phyloP scores from a whole-genome alignment of 192 early-diverging fungal species.

The Podochytrium sp. region DNA sequence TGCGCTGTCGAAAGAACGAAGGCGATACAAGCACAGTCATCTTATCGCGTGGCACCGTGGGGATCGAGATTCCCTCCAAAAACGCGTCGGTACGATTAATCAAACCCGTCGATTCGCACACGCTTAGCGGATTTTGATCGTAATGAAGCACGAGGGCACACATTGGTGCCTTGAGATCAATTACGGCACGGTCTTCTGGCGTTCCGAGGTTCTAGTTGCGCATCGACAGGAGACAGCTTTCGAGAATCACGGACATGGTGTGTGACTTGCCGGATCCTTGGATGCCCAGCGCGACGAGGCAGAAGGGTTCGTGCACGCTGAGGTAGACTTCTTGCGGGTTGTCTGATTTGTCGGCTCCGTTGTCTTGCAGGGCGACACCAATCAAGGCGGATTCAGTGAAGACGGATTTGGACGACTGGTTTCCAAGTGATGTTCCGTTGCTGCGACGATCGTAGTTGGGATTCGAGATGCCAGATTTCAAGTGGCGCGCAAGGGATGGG shows the following conservation, averaged over 20 bases:
- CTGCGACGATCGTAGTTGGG: no score
- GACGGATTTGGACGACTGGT: background rate
- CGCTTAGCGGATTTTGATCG: constrained; percentile 12
- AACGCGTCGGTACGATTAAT: background rate
- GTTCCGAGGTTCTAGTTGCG: background rate
- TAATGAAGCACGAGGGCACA: constrained; percentile 20
- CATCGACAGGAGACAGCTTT: constrained; percentile 31
- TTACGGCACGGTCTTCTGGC: background rate
- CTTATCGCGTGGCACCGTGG: background rate
- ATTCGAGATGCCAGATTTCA: no score
- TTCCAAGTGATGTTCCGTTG: background rate
- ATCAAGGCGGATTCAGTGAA: background rate
- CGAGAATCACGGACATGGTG: constrained; percentile 34
- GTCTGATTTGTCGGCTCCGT: background rate
- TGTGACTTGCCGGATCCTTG: constrained; percentile 45
- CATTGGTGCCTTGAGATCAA: constrained; percentile 13
- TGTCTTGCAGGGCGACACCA: background rate
- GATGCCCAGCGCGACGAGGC: constrained; percentile 35
- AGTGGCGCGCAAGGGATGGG: background rate
- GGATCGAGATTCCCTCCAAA: background rate
- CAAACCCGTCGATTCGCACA: constrained; percentile 8
- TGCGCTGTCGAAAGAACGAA: constrained; percentile 31
- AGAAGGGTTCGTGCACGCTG: constrained; percentile 43
- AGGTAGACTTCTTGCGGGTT: constrained; percentile 21
- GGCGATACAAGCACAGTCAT: constrained; percentile 41